Evolutionary conservation across 2,329 filamentous ascomycete genomes (phyloP).

Genomic region (Pseudogymnoascus sp.): DNA sequence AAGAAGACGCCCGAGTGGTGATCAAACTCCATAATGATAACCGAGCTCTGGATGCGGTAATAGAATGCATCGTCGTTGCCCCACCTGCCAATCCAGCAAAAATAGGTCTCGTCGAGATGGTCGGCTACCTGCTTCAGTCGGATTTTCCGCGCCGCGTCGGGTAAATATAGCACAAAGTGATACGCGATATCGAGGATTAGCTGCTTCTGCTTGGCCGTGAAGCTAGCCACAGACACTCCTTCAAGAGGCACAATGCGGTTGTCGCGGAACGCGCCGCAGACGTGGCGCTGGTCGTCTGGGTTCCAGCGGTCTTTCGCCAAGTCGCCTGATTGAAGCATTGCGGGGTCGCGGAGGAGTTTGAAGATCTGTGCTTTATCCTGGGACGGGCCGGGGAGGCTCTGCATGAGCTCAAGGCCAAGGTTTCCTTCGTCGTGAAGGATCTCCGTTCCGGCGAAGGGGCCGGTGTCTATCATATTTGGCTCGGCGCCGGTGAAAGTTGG

Average conservation of each 20-base stretch:
- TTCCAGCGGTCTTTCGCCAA: constrained; percentile 59
- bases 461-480: constrained; percentile 46
- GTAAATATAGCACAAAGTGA: constrained; percentile 55
- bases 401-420: constrained; percentile 23
- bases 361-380: constrained; percentile 41
- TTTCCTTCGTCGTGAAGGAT: constrained; percentile 30
- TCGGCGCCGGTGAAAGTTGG: constrained; percentile 74
- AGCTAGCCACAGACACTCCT: constrained; percentile 51
- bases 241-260: constrained; percentile 66
- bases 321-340: constrained; percentile 46
- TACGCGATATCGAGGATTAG: constrained; percentile 52
- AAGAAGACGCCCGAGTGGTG: constrained; percentile 74
- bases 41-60: constrained; percentile 68
- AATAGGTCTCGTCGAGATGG: constrained; percentile 64
- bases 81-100: constrained; percentile 68
- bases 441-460: constrained; percentile 22
- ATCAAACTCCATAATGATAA: constrained; percentile 68
- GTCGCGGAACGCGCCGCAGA: constrained; percentile 71
- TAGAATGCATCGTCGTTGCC: constrained; percentile 64
- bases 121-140: constrained; percentile 46
- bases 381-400: constrained; percentile 18
- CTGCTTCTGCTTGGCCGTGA: constrained; percentile 37
- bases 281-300: constrained; percentile 68
- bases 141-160: constrained; percentile 42
- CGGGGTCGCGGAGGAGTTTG: constrained; percentile 51